A percentile compares a stretch with the other conserved stretches of the same genome.
Evolutionary conservation across 2,329 filamentous ascomycete species (phyloP).

Genomic region (Fusarium pininemorale): DNA sequence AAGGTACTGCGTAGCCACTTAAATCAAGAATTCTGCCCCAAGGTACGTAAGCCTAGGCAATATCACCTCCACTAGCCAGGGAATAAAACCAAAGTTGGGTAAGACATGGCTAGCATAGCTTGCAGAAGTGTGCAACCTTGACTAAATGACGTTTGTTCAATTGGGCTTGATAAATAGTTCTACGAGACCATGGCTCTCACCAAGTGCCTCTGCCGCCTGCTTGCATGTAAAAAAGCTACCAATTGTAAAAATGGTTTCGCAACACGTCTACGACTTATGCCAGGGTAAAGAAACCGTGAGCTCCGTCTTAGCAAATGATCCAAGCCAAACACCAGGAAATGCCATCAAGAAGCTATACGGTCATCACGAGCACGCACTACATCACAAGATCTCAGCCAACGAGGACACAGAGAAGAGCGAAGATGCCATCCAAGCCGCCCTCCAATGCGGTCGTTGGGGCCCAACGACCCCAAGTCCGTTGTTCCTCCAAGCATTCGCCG

Average conservation of each 20-base stretch:
- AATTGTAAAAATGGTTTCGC: constrained; percentile 40
- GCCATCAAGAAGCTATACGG: constrained; percentile 66
- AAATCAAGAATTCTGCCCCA: neutral
- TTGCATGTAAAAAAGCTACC: neutral
- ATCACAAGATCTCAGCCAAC: constrained; percentile 13
- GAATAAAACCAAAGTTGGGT: neutral
- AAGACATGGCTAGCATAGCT: neutral
- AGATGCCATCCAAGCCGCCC: constrained; percentile 61
- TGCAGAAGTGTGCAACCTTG: neutral
- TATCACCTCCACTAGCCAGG: neutral
- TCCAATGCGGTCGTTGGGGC: constrained; percentile 74
- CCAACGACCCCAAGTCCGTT: constrained; percentile 69
- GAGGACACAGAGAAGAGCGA: constrained; percentile 46
- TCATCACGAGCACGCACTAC: constrained; percentile 22
- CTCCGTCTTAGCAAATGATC: constrained; percentile 63
- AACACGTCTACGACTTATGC: constrained; percentile 60
- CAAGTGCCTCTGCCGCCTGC: neutral
- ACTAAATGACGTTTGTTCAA: neutral
- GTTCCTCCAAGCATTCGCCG: constrained; percentile 74
- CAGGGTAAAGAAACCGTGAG: constrained; percentile 64
- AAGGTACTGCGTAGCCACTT: neutral
- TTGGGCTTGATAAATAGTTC: neutral
- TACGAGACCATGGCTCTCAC: neutral
- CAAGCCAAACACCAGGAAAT: constrained; percentile 60
- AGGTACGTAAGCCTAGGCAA: constrained; percentile 3